Conservation (phyloP, 169 alveolate species). For the Besnoitia besnoiti region DNA sequence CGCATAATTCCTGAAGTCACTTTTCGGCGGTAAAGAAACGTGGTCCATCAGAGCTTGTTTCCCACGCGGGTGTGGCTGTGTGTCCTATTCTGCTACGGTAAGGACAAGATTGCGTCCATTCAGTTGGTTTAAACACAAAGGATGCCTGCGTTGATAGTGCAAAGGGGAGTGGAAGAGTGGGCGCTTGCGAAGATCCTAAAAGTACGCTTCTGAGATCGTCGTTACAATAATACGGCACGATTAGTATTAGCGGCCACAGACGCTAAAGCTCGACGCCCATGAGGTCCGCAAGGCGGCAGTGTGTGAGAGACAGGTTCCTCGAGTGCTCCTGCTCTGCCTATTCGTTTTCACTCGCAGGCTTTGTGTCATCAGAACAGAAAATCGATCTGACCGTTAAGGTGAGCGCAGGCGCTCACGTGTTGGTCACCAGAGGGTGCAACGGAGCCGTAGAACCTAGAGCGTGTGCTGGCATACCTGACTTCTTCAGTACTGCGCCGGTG, state of each 20-base stretch:
- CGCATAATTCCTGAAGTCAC: too few species aligned
- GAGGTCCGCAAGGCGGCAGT: neutral
- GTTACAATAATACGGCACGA: too few species aligned
- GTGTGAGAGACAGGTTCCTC: neutral
- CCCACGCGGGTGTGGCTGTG: neutral
- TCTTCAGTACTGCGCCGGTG: neutral
- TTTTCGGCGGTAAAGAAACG: too few species aligned
- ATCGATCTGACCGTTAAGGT: neutral
- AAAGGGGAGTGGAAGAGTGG: neutral
- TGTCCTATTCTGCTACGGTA: conserved; percentile 23
- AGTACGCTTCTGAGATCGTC: neutral
- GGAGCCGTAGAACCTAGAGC: neutral
- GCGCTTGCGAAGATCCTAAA: neutral
- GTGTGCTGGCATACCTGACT: neutral
- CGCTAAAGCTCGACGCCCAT: neutral
- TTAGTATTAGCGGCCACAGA: neutral
- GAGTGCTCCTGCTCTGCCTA: neutral
- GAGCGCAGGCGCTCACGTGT: neutral
- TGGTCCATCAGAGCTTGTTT: neutral
- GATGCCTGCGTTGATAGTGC: too few species aligned
- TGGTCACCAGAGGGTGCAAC: neutral
- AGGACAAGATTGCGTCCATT: too few species aligned
- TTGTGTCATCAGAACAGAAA: conserved; percentile 12
- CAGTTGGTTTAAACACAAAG: too few species aligned
- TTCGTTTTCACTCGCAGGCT: neutral